Evolutionary conservation across 2,329 filamentous ascomycete species (phyloP).

Genomic region (Pestalotiopsis sp.): DNA sequence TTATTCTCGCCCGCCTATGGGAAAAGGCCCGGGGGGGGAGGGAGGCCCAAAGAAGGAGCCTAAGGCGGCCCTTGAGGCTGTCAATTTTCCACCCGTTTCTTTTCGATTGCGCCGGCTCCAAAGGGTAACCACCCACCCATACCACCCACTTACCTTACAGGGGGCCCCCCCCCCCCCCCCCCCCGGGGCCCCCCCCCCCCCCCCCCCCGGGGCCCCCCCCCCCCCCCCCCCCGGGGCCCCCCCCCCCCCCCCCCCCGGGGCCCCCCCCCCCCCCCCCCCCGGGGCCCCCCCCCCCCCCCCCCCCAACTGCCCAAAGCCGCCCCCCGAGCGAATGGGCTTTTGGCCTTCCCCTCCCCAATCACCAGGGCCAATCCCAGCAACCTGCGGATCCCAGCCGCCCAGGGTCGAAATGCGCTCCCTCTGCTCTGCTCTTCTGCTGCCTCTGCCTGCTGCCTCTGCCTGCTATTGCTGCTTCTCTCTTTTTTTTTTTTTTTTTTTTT

Average conservation of each 20-base stretch:
- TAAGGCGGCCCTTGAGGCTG: background rate
- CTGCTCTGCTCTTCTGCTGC: background rate
- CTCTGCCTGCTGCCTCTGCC: background rate
- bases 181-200: too few species aligned
- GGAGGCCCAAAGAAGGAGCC: background rate
- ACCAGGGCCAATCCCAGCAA: background rate
- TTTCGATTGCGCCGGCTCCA: slow-evolving; percentile 1
- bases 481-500: too few species aligned
- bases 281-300: too few species aligned
- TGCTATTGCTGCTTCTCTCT: background rate
- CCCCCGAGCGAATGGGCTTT: background rate
- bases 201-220: too few species aligned
- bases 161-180: background rate
- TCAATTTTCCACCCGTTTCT: slow-evolving; percentile 5
- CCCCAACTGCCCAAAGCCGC: background rate
- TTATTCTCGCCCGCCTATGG: background rate
- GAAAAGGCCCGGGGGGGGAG: background rate
- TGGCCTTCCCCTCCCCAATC: background rate
- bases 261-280: too few species aligned
- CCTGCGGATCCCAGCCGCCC: background rate
- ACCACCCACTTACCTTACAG: background rate
- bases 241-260: too few species aligned
- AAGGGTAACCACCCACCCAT: background rate
- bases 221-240: too few species aligned
- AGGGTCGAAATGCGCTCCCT: background rate